Evolutionary conservation across 208 protist species (phyloP).

Genomic region (Naegleria fowleri): DNA sequence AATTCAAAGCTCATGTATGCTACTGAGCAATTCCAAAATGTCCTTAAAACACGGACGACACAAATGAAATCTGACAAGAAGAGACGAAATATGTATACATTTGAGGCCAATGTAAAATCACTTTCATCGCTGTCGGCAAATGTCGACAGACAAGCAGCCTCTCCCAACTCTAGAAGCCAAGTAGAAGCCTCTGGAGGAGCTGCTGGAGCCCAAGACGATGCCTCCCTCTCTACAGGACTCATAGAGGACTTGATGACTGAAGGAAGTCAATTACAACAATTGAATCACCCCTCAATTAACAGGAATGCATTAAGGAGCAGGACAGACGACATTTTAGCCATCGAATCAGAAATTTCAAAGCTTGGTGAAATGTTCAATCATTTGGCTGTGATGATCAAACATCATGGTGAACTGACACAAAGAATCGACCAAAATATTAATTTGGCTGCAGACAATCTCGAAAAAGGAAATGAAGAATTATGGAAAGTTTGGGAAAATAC

Average conservation of each 20-base stretch:
- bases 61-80: not conserved
- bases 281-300: not conserved
- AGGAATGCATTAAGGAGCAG: not conserved
- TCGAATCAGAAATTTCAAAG: not conserved
- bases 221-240: not conserved
- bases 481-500: not conserved
- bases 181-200: not conserved
- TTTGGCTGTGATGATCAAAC: not conserved
- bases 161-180: not conserved
- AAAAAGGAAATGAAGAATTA: not conserved
- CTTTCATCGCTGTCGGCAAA: not conserved
- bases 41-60: conserved; percentile 11
- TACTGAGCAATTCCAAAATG: conserved; percentile 7
- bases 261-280: not conserved
- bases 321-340: not conserved
- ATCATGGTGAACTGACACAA: not conserved
- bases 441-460: not conserved
- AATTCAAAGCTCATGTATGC: not conserved
- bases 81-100: not conserved
- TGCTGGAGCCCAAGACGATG: not conserved
- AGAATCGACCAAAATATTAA: not conserved
- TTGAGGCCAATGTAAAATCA: not conserved
- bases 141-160: not conserved
- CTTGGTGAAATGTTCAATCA: not conserved
- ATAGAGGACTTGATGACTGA: not conserved